phyloP scores from a whole-genome alignment of 495 filamentous ascomycete species.

The Penicillium cinerascens region DNA sequence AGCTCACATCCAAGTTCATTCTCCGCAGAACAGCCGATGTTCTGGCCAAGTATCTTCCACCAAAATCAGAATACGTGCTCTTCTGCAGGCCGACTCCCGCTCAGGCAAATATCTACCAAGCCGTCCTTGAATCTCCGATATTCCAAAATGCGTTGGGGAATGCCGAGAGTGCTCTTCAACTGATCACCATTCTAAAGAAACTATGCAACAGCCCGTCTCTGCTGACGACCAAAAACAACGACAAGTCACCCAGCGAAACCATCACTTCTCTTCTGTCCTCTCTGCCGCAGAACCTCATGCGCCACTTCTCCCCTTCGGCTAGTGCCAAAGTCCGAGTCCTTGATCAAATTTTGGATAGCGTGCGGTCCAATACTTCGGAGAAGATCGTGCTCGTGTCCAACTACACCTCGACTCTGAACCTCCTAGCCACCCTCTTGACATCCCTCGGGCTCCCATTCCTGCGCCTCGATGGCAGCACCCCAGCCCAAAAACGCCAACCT shows the following conservation, averaged over 20 bases:
- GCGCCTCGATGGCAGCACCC: constrained; percentile 71
- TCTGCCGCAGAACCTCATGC: constrained; percentile 57
- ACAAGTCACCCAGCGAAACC: constrained; percentile 36
- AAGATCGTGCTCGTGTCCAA: constrained; percentile 82
- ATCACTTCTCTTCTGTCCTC: constrained; percentile 50
- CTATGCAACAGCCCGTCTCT: constrained; percentile 76
- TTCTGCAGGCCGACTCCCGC: constrained; percentile 68
- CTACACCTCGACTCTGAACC: constrained; percentile 72
- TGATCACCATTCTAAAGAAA: constrained; percentile 79
- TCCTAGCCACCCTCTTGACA: constrained; percentile 62
- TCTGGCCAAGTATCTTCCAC: constrained; percentile 66
- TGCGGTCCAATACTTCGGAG: constrained; percentile 60
- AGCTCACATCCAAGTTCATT: constrained; percentile 68
- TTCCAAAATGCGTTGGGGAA: constrained; percentile 65
- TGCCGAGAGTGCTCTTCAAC: constrained; percentile 64
- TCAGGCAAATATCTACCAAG: constrained; percentile 67
- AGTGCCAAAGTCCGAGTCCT: constrained; percentile 72
- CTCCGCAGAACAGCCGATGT: constrained; percentile 75
- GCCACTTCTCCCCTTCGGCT: constrained; percentile 52
- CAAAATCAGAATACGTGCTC: constrained; percentile 75
- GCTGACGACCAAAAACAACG: constrained; percentile 46
- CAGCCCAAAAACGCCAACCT: constrained; percentile 63
- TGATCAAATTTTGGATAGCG: constrained; percentile 61
- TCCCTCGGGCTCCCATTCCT: constrained; percentile 63
- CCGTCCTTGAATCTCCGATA: constrained; percentile 64